These are phyloP conservation scores for Lenwebbia sp. DNA, from an alignment of 345 rosid genomes.

Conservation along the genomic window DNA sequence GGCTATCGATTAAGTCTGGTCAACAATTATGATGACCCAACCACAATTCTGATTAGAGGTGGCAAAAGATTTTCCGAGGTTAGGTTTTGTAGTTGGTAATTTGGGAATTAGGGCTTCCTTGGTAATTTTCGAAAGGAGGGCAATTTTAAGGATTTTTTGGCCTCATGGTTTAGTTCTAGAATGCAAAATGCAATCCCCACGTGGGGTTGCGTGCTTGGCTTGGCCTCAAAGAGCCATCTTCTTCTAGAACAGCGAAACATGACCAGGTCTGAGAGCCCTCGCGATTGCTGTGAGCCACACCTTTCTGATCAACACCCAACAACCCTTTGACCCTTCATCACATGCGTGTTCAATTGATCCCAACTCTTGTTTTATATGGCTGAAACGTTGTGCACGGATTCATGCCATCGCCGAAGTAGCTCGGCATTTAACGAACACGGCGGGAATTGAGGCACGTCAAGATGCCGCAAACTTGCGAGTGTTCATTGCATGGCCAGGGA, in stretches of 20 bases:
- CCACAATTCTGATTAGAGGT: too few species aligned
- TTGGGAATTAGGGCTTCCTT: too few species aligned
- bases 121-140: too few species aligned
- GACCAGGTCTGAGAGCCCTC: neutral
- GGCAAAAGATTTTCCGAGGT: too few species aligned
- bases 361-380: neutral
- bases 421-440: neutral
- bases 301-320: neutral
- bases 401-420: neutral
- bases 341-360: neutral
- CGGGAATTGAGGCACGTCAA: neutral
- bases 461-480: neutral
- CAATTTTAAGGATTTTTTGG: neutral
- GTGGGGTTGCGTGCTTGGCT: neutral
- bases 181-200: neutral
- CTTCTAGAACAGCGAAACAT: neutral
- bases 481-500: neutral
- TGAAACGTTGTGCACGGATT: neutral
- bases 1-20: too few species aligned
- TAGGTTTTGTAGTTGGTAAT: too few species aligned
- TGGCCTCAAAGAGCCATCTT: neutral
- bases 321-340: neutral
- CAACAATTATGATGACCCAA: too few species aligned
- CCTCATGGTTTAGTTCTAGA: neutral
- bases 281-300: neutral